phyloP scores from a whole-genome alignment of 176 grass and related monocot species.

The Zoysia japonica region DNA sequence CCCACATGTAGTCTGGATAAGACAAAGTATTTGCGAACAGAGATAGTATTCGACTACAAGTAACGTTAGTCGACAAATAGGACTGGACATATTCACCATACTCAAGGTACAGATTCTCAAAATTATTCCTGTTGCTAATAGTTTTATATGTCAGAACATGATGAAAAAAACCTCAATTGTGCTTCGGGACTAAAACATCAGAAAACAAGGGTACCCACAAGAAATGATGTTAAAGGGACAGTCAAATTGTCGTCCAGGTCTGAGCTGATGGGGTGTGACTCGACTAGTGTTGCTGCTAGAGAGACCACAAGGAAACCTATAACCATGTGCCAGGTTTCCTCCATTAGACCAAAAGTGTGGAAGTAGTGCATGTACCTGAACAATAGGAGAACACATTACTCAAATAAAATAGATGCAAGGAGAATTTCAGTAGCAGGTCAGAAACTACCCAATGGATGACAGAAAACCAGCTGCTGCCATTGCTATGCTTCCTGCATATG shows the following conservation, averaged over 20 bases:
- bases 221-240: conserved; percentile 67
- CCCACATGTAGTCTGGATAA: neutral
- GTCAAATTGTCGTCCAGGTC: conserved; percentile 89
- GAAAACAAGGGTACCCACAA: conserved; percentile 64
- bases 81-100: neutral
- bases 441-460: conserved; percentile 77
- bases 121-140: neutral
- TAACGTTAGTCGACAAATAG: neutral
- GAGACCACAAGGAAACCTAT: conserved; percentile 72
- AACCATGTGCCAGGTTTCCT: conserved; percentile 66
- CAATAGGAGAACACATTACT: neutral
- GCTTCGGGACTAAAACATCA: conserved; percentile 28
- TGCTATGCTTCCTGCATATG: conserved; percentile 78
- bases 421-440: neutral
- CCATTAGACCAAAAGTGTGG: conserved; percentile 75
- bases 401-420: neutral
- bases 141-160: conserved; percentile 9
- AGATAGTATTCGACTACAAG: neutral
- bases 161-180: neutral
- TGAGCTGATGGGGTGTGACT: conserved; percentile 78
- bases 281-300: conserved; percentile 56
- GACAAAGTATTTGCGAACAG: neutral
- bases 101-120: neutral
- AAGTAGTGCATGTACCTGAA: conserved; percentile 94
- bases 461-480: conserved; percentile 70